A percentile compares a stretch with the other conserved stretches of the same genome.
These are phyloP conservation scores for Acephala macrosclerotiorum DNA, from an alignment of 2,329 filamentous ascomycete genomes.

Conservation along the genomic window DNA sequence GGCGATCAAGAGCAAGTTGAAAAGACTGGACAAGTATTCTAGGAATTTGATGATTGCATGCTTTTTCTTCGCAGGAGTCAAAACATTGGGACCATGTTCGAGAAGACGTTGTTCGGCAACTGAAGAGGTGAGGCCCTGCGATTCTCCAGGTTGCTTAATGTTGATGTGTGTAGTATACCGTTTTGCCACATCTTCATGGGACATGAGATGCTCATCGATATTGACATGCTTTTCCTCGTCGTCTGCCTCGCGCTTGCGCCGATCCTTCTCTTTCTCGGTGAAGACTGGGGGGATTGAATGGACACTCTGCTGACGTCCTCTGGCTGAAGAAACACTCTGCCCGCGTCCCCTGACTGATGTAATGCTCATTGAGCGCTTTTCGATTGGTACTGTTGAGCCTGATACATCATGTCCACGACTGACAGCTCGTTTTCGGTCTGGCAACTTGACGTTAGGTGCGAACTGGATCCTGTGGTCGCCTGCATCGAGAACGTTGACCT, in stretches of 20 bases:
- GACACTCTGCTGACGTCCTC: slow-evolving; percentile 13
- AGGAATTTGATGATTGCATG: slow-evolving; percentile 26
- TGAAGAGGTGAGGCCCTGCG: slow-evolving; percentile 21
- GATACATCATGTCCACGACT: slow-evolving; percentile 2
- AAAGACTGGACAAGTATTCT: slow-evolving; percentile 22
- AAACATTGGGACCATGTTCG: slow-evolving; percentile 28
- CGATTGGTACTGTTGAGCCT: neutral
- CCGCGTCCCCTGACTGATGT: neutral
- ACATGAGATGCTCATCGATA: slow-evolving; percentile 31
- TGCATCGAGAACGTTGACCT: neutral
- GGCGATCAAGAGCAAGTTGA: slow-evolving; percentile 29
- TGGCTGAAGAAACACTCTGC: neutral
- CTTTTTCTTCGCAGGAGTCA: slow-evolving; percentile 29
- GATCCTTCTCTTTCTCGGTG: slow-evolving; percentile 22
- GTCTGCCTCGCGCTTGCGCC: slow-evolving; percentile 20
- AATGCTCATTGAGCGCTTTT: neutral
- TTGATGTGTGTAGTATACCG: slow-evolving; percentile 30
- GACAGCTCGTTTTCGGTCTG: neutral
- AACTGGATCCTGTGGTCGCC: slow-evolving; percentile 1
- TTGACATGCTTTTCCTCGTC: slow-evolving; percentile 26
- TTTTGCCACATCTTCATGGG: slow-evolving; percentile 19
- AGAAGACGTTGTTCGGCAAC: slow-evolving; percentile 20
- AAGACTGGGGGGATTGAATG: slow-evolving; percentile 26
- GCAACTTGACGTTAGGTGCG: neutral
- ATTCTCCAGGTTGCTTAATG: slow-evolving; percentile 23